A percentile compares a stretch with the other conserved stretches of the same genome.
phyloP scores from a whole-genome alignment of 2,329 filamentous ascomycete species.

The Aureobasidium sp. region DNA sequence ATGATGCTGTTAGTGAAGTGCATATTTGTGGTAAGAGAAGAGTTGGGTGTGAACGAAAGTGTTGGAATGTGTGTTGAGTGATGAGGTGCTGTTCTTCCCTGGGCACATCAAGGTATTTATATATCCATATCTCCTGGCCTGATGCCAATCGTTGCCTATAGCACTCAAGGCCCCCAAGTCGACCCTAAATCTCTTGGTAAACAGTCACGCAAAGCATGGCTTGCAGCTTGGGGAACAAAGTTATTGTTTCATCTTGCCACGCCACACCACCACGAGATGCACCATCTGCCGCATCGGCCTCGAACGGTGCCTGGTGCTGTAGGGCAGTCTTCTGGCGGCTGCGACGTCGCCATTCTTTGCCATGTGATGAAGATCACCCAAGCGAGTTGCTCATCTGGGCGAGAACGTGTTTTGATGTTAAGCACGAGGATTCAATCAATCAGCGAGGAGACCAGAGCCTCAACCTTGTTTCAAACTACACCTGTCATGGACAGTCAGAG shows the following conservation, averaged over 20 bases:
- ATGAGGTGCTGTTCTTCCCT: background rate
- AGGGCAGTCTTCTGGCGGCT: background rate
- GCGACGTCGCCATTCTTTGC: background rate
- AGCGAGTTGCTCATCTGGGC: background rate
- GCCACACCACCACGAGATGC: background rate
- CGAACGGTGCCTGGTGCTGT: background rate
- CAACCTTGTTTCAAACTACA: constrained; percentile 6
- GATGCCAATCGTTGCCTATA: background rate
- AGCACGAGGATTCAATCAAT: background rate
- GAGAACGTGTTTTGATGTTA: background rate
- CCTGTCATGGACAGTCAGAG: background rate
- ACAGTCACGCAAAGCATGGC: background rate
- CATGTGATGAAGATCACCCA: background rate
- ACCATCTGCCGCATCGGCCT: background rate
- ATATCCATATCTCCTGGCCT: background rate
- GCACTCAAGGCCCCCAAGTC: too few species aligned
- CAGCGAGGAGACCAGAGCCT: background rate
- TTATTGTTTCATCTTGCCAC: background rate
- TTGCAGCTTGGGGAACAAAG: background rate
- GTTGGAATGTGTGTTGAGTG: background rate
- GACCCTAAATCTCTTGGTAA: background rate
- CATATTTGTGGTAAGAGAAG: background rate
- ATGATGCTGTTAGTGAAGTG: constrained; percentile 6
- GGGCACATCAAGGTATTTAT: background rate
- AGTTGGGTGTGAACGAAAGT: background rate